phyloP scores from a whole-genome alignment of 2,329 filamentous ascomycete species.

The Colletotrichum spaethianum region DNA sequence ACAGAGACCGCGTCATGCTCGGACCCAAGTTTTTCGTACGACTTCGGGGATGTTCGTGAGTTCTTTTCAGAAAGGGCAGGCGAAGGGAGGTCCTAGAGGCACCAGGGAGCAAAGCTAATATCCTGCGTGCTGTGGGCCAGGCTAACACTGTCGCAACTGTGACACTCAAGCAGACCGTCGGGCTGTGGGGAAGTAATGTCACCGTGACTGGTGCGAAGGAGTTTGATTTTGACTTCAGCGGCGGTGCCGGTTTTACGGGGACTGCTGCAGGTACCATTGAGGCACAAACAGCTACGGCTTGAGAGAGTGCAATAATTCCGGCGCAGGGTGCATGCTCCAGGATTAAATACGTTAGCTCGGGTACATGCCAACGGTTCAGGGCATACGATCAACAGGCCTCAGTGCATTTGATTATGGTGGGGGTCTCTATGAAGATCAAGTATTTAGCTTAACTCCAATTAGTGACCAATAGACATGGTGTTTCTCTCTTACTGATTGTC shows the following conservation, averaged over 20 bases:
- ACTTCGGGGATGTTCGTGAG: slow-evolving; percentile 22
- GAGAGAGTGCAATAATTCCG: neutral
- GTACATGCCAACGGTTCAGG: too few relatives aligned
- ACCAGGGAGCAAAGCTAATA: neutral
- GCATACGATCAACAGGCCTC: too few relatives aligned
- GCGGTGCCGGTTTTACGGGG: slow-evolving; percentile 8
- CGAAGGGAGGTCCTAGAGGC: too few relatives aligned
- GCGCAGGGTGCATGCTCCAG: too few relatives aligned
- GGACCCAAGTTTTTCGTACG: slow-evolving; percentile 25
- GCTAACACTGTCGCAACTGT: slow-evolving; percentile 17
- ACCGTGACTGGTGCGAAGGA: slow-evolving; percentile 8
- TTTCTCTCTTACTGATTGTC: too few relatives aligned
- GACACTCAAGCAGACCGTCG: slow-evolving; percentile 19
- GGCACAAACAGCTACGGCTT: slow-evolving; percentile 1
- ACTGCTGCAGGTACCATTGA: neutral
- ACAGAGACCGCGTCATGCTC: slow-evolving; percentile 20
- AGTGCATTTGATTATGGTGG: too few relatives aligned
- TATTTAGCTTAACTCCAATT: too few relatives aligned
- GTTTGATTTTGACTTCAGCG: slow-evolving; percentile 25
- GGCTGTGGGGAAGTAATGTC: slow-evolving; percentile 1
- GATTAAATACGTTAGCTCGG: too few relatives aligned
- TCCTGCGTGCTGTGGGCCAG: neutral
- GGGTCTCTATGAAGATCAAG: too few relatives aligned
- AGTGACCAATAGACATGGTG: too few relatives aligned
- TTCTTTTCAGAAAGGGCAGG: neutral